These are phyloP conservation scores for Petrea volubilis DNA, from an alignment of 257 asterid genomes.

Conservation along the genomic window DNA sequence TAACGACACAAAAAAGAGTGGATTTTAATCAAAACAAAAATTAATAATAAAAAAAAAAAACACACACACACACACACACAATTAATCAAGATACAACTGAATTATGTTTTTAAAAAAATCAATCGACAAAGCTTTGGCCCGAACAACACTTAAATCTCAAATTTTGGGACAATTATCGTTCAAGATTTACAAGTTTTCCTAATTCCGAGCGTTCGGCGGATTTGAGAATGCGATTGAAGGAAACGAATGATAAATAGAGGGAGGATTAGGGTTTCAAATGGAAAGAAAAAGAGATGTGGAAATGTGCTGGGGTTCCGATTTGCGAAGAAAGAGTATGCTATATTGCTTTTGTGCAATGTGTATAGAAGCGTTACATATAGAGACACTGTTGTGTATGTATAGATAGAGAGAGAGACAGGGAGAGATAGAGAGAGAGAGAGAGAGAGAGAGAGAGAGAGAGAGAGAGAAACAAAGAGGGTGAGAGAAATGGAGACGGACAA, in stretches of 20 bases:
- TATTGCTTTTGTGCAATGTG: background rate
- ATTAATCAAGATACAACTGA: conserved; percentile 2
- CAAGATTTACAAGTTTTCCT: background rate
- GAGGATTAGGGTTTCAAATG: conserved; percentile 31
- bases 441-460: too few relatives aligned
- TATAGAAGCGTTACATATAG: background rate
- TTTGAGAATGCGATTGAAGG: conserved; percentile 23
- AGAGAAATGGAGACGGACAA: conserved; percentile 27
- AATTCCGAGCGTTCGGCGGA: conserved; percentile 17
- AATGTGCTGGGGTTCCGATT: conserved; percentile 29
- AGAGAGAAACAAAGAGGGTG: conserved; percentile 12
- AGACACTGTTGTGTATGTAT: conserved; percentile 14
- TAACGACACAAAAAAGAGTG: conserved; percentile 4
- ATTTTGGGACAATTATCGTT: conserved; percentile 8
- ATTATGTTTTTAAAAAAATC: background rate
- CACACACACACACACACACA: background rate
- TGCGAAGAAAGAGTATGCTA: background rate
- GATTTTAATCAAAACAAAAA: conserved; percentile 16
- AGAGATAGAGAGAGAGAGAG: conserved; percentile 14
- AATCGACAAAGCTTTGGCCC: conserved; percentile 16
- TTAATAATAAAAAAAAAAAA: too few relatives aligned
- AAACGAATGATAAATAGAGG: background rate
- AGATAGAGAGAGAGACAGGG: conserved; percentile 16
- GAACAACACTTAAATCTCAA: conserved; percentile 13
- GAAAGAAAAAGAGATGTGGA: background rate